These are phyloP conservation scores for Clavariopsis aquatica DNA, from an alignment of 495 filamentous ascomycete species.

Conservation along the genomic window DNA sequence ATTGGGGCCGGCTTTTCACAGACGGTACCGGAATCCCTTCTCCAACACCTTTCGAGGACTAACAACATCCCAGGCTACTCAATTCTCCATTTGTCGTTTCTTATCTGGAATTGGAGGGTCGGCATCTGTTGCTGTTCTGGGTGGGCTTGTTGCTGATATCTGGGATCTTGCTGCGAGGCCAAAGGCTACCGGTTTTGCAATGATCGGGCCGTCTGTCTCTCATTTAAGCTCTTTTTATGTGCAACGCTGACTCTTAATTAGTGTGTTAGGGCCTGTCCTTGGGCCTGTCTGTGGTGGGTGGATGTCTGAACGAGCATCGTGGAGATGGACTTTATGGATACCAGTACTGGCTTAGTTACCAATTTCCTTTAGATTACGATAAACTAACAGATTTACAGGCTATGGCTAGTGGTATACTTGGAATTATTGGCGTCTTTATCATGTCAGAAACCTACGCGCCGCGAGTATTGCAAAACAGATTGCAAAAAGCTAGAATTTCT, in stretches of 20 bases:
- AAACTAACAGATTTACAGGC: background rate
- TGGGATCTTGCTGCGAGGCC: conserved; percentile 4
- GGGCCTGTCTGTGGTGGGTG: conserved; percentile 14
- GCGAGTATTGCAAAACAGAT: conserved; percentile 1
- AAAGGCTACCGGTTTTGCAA: conserved; percentile 3
- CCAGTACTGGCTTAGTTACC: background rate
- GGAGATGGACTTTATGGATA: conserved; percentile 14
- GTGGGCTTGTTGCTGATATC: conserved; percentile 11
- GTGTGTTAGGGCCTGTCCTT: conserved; percentile 7
- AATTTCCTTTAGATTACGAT: background rate
- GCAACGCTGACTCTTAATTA: background rate
- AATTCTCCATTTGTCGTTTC: conserved; percentile 10
- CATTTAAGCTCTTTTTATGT: background rate
- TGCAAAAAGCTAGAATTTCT: background rate
- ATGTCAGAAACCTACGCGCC: conserved; percentile 13
- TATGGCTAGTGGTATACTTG: conserved; percentile 4
- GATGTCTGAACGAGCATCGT: conserved; percentile 12
- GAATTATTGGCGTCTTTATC: background rate
- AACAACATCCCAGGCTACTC: background rate
- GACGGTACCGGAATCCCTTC: background rate
- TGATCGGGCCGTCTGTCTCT: background rate
- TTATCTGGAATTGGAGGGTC: conserved; percentile 7
- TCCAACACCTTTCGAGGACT: background rate
- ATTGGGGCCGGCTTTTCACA: conserved; percentile 9
- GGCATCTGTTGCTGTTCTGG: conserved; percentile 6